phyloP scores from a whole-genome alignment of 306 rosid genomes.

The Herpetospermum pedunculosum region DNA sequence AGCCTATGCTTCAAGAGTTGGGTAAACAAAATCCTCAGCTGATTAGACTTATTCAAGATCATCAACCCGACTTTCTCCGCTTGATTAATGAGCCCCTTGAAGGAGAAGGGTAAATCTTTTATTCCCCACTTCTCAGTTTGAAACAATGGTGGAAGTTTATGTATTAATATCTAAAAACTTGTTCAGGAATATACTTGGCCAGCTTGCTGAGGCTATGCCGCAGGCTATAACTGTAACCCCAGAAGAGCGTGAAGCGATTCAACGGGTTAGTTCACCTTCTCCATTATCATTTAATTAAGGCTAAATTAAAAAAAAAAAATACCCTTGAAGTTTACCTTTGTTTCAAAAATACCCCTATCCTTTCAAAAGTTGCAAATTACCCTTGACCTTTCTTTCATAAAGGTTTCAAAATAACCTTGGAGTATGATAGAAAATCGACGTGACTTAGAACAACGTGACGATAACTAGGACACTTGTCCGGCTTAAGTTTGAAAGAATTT shows the following conservation, averaged over 20 bases:
- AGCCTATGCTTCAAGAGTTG: conserved; percentile 98
- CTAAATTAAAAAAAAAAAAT: too few relatives aligned
- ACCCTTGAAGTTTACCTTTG: too few relatives aligned
- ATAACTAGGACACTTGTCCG: too few relatives aligned
- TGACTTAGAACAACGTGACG: too few relatives aligned
- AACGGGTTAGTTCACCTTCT: conserved; percentile 55
- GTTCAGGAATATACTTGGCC: conserved; percentile 55
- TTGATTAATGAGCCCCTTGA: conserved; percentile 81
- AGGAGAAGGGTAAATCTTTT: conserved; percentile 67
- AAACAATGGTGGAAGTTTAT: neutral
- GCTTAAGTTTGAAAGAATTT: too few relatives aligned
- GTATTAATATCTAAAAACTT: conserved; percentile 14
- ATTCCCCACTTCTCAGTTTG: neutral
- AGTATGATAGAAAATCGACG: too few relatives aligned
- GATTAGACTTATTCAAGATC: conserved; percentile 76
- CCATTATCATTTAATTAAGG: too few relatives aligned
- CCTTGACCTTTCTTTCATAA: too few relatives aligned
- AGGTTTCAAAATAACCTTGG: too few relatives aligned
- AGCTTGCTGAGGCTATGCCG: conserved; percentile 48
- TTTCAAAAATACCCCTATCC: too few relatives aligned
- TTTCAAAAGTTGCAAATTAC: too few relatives aligned
- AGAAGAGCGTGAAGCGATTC: conserved; percentile 85
- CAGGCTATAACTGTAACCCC: conserved; percentile 73
- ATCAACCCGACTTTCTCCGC: conserved; percentile 82
- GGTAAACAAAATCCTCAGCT: conserved; percentile 97